Evolutionary conservation across 306 rosid species (phyloP).

Genomic region (Medicago ruthenica): DNA sequence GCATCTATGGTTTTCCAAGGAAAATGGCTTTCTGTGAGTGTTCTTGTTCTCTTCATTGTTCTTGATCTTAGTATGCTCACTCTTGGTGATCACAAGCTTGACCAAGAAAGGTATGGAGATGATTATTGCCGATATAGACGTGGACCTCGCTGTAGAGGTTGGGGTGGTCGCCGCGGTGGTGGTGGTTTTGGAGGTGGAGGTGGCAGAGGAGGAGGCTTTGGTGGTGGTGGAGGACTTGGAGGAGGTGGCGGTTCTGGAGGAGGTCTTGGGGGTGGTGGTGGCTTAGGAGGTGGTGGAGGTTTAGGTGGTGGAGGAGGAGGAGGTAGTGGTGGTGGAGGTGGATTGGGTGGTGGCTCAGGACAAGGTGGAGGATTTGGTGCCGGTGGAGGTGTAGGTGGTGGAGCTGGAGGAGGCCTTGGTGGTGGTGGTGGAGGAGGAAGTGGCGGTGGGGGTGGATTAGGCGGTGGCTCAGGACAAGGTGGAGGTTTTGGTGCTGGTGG

Average conservation of each 20-base stretch:
- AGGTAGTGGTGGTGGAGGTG: conserved; percentile 48
- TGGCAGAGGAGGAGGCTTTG: conserved; percentile 37
- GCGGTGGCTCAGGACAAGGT: conserved; percentile 11
- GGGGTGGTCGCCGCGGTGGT: conserved; percentile 56
- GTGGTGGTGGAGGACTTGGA: neutral
- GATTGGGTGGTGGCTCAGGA: conserved; percentile 45
- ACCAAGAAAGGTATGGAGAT: conserved; percentile 51
- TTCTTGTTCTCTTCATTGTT: conserved; percentile 60
- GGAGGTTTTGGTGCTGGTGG: conserved; percentile 43
- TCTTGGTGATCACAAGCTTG: conserved; percentile 63
- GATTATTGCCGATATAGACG: conserved; percentile 60
- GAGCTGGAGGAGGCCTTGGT: conserved; percentile 38
- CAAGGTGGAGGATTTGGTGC: conserved; percentile 54
- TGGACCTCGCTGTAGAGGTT: conserved; percentile 58
- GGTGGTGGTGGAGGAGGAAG: conserved; percentile 39
- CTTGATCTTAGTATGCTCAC: conserved; percentile 54
- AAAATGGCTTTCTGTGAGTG: conserved; percentile 56
- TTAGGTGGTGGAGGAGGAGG: conserved; percentile 37
- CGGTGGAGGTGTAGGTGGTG: conserved; percentile 50
- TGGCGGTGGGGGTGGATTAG: neutral
- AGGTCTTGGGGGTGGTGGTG: conserved; percentile 48
- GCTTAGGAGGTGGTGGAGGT: conserved; percentile 51
- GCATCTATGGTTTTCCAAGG: conserved; percentile 21
- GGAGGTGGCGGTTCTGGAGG: conserved; percentile 6
- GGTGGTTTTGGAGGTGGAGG: conserved; percentile 42